A percentile compares a stretch with the other conserved stretches of the same genome.
Conservation (phyloP, 768 basidiomycete genomes). For the Polyporus arcularius region DNA sequence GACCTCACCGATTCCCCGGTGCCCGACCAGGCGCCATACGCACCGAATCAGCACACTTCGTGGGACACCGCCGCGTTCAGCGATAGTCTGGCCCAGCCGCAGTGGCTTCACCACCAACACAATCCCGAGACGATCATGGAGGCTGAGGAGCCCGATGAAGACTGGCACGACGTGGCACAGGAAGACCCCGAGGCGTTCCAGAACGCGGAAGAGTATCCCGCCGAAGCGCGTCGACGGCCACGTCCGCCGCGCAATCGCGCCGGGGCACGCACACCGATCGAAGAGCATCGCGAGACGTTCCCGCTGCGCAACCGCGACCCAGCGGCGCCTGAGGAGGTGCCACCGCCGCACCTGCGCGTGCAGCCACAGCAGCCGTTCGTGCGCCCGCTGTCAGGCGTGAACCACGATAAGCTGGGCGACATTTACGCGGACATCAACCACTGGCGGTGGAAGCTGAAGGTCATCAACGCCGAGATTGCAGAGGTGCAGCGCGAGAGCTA, state of each 20-base stretch:
- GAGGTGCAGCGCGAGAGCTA: slow-evolving; percentile 67
- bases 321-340: slow-evolving; percentile 48
- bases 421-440: slow-evolving; percentile 71
- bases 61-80: slow-evolving; percentile 32
- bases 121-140: slow-evolving; percentile 24
- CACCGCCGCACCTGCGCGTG: slow-evolving; percentile 61
- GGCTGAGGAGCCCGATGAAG: slow-evolving; percentile 35
- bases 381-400: slow-evolving; percentile 69
- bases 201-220: slow-evolving; percentile 29
- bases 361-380: slow-evolving; percentile 73
- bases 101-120: slow-evolving; percentile 32
- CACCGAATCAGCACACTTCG: slow-evolving; percentile 45
- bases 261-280: slow-evolving; percentile 19
- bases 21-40: slow-evolving; percentile 54
- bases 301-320: slow-evolving; percentile 48
- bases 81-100: slow-evolving; percentile 25
- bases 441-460: slow-evolving; percentile 70
- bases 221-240: slow-evolving; percentile 25
- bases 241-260: slow-evolving; percentile 24
- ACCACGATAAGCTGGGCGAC: slow-evolving; percentile 62
- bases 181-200: slow-evolving; percentile 42
- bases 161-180: slow-evolving; percentile 62
- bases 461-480: slow-evolving; percentile 73
- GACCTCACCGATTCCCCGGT: slow-evolving; percentile 35
- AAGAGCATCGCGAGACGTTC: slow-evolving; percentile 60